Base-by-base conservation (phyloP, 2,329 filamentous ascomycete species). In the Fusarium virguliforme region DNA sequence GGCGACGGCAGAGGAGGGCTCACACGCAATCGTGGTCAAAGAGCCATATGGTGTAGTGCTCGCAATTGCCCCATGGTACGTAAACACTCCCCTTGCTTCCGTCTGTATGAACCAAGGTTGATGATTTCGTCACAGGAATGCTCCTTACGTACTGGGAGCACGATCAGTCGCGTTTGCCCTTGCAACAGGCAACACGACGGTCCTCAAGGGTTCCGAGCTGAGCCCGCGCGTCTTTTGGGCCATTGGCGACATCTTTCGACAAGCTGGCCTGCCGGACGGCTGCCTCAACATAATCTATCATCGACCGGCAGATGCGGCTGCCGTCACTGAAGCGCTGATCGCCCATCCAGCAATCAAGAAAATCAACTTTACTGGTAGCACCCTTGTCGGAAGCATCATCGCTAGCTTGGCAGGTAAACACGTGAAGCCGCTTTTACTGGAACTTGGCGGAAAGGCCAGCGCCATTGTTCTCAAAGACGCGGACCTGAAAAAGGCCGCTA, bases 321-420 rank as follows among this genome's bases (percentile, higher is more conserved):
- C 85, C 13, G 84, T 95, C 28, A 94, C 92, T 0, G 86, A 85
- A 35, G 83, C 87, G 2, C 80, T 95, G 24, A 92, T 96, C 72
- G 86, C 88, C 55, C 84, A 92, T 74, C 87, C 87, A 0, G 82
- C 84, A 0, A 82, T 96, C 63, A 91, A 89, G 78, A 95, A 96
- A 83, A 85, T 96, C 78, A 95, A 93, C 81, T 97, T 96, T 80
- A 97, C 94, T 0, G 94, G 94, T 37, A 91, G 88, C 75, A 94
- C 92, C 0, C 78, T 79, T 0, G 90, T 95, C 0, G 94, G 93
- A 2, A 86, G 88, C 38, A 91, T 94, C 77, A 89, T 97, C 64
- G 92, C 89, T 6, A 83, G 85, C 12, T 85, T 87, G 8, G 91
- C 92, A 0, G 94, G 91, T 34, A 88, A 91, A 77, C 82, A 91